Evolutionary conservation across 2,329 filamentous ascomycete genomes (phyloP).

Genomic region (Trichoderma sp.): DNA sequence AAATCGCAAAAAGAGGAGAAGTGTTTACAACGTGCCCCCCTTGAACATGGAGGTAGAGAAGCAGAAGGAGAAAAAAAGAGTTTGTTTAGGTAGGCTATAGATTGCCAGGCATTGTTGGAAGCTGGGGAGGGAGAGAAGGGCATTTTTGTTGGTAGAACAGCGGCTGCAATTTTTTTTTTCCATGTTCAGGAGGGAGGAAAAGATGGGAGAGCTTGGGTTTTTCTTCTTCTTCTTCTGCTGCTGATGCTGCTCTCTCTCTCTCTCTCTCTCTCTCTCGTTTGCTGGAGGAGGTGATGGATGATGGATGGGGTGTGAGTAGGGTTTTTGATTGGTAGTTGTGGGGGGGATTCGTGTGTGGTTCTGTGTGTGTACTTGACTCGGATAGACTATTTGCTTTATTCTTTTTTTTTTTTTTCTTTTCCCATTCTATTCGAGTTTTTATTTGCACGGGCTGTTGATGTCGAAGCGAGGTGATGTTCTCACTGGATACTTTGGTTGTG

Average conservation of each 20-base stretch:
- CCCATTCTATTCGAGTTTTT: constrained; percentile 16
- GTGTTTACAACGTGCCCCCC: background rate
- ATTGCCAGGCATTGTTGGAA: background rate
- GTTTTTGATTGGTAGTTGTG: background rate
- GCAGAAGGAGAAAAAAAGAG: background rate
- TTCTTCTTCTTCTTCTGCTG: background rate
- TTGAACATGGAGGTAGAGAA: constrained; percentile 17
- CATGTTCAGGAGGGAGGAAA: background rate
- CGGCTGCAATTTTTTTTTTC: background rate
- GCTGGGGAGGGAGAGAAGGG: constrained; percentile 1
- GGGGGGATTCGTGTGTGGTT: background rate
- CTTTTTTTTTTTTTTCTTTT: too few relatives aligned
- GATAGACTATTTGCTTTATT: constrained; percentile 25
- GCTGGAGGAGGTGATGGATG: background rate
- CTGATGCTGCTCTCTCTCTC: too few relatives aligned
- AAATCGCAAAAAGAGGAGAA: background rate
- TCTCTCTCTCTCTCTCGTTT: background rate
- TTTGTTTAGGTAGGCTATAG: background rate
- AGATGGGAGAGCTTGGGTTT: background rate
- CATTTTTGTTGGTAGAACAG: background rate
- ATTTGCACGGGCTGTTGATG: background rate
- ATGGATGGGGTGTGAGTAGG: background rate
- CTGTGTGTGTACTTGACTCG: constrained; percentile 20
- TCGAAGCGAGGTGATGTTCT: background rate
- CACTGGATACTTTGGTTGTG: too few relatives aligned